These are phyloP conservation scores for Phlegmacium glaucopus DNA, from an alignment of 768 basidiomycete genomes.

Conservation along the genomic window DNA sequence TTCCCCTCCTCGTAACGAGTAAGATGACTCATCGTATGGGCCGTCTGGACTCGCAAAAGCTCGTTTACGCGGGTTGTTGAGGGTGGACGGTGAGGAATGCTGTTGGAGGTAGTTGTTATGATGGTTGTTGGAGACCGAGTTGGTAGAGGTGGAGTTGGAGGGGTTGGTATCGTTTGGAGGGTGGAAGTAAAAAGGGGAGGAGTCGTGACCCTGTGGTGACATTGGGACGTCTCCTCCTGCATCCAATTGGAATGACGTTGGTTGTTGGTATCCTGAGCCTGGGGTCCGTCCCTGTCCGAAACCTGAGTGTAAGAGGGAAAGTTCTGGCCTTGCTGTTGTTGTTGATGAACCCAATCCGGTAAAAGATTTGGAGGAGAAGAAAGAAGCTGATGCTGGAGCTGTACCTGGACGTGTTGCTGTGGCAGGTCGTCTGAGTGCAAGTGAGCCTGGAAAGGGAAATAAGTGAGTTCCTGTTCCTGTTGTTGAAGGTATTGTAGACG, in stretches of 20 bases:
- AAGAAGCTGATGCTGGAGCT: slow-evolving; percentile 66
- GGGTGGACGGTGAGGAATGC: slow-evolving; percentile 22
- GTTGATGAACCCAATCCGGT: slow-evolving; percentile 46
- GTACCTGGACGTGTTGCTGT: slow-evolving; percentile 67
- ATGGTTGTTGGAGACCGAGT: slow-evolving; percentile 19
- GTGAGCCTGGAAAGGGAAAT: slow-evolving; percentile 56
- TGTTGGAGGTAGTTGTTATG: slow-evolving; percentile 23
- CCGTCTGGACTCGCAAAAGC: slow-evolving; percentile 57
- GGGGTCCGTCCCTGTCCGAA: slow-evolving; percentile 33
- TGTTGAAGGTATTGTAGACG: slow-evolving; percentile 28
- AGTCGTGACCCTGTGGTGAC: slow-evolving; percentile 36
- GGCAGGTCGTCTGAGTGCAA: slow-evolving; percentile 52
- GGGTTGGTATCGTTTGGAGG: slow-evolving; percentile 42
- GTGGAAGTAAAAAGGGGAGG: slow-evolving; percentile 78
- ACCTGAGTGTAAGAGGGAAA: slow-evolving; percentile 27
- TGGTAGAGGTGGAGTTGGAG: neutral
- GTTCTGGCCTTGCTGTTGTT: slow-evolving; percentile 19
- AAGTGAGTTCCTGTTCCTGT: slow-evolving; percentile 30
- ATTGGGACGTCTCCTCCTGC: slow-evolving; percentile 8
- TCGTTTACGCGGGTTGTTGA: slow-evolving; percentile 56
- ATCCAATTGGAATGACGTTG: slow-evolving; percentile 9
- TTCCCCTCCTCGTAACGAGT: slow-evolving; percentile 8
- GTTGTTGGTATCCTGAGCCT: slow-evolving; percentile 10
- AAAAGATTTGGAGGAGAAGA: slow-evolving; percentile 50
- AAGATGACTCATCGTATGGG: slow-evolving; percentile 27